A percentile compares a stretch with the other conserved stretches of the same genome.
phyloP scores from a whole-genome alignment of 192 early-diverging fungal genomes.

The Coemansia sp. region DNA sequence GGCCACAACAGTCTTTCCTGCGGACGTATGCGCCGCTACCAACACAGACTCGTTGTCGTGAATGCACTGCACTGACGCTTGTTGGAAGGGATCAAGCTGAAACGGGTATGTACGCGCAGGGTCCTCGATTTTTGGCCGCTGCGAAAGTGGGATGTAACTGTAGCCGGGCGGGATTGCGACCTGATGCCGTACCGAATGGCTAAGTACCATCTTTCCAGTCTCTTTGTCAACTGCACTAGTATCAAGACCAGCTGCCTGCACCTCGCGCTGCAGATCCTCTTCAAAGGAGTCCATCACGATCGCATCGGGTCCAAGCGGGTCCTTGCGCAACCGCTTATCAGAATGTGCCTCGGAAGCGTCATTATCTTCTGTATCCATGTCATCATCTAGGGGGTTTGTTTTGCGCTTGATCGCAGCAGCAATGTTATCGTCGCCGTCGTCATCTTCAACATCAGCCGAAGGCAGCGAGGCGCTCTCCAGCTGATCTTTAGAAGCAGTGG shows the following conservation, averaged over 20 bases:
- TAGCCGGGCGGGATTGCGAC: slow-evolving; percentile 88
- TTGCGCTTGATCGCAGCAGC: slow-evolving; percentile 9
- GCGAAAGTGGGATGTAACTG: slow-evolving; percentile 79
- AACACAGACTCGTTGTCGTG: slow-evolving; percentile 91
- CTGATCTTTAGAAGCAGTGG: not conserved
- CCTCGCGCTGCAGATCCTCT: slow-evolving; percentile 65
- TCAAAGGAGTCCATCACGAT: slow-evolving; percentile 66
- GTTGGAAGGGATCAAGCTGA: slow-evolving; percentile 94
- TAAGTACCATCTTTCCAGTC: slow-evolving; percentile 49
- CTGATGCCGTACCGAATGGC: slow-evolving; percentile 83
- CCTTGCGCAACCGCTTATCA: slow-evolving; percentile 27
- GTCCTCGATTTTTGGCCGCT: slow-evolving; percentile 73
- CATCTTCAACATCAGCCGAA: not conserved
- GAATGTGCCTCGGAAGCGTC: slow-evolving; percentile 18
- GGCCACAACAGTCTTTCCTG: slow-evolving; percentile 98
- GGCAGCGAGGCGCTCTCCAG: not conserved
- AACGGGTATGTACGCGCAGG: slow-evolving; percentile 90
- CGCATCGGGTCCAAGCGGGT: slow-evolving; percentile 28
- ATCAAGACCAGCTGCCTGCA: slow-evolving; percentile 57
- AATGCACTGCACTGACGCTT: slow-evolving; percentile 82
- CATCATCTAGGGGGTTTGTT: not conserved
- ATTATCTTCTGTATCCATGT: slow-evolving; percentile 13
- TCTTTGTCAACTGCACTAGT: slow-evolving; percentile 52
- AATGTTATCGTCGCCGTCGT: not conserved
- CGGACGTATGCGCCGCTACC: slow-evolving; percentile 93